These are phyloP conservation scores for Phylloboletellus chloephorus DNA, from an alignment of 1,284 basidiomycete genomes.

Conservation along the genomic window DNA sequence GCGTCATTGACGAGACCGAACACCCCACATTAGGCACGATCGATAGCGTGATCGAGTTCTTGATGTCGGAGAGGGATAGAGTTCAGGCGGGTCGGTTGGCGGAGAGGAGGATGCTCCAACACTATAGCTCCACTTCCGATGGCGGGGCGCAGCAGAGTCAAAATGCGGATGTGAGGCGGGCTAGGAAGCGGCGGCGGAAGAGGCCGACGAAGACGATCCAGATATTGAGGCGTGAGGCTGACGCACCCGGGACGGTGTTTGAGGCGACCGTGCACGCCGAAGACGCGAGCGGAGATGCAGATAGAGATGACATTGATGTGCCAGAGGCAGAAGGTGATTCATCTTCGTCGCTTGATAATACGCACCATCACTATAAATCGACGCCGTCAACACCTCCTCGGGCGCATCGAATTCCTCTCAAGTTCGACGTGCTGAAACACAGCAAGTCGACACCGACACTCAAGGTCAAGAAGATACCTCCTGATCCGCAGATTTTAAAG, in stretches of 20 bases:
- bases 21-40: constrained; percentile 31
- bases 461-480: constrained; percentile 34
- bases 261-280: constrained; percentile 21
- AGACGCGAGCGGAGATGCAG: constrained; percentile 27
- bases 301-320: constrained; percentile 20
- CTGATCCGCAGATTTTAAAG: constrained; percentile 48
- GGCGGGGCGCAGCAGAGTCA: constrained; percentile 31
- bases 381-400: constrained; percentile 35
- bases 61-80: constrained; percentile 29
- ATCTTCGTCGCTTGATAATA: constrained; percentile 32
- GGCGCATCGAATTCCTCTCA: constrained; percentile 16
- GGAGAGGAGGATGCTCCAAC: constrained; percentile 19
- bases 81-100: constrained; percentile 26
- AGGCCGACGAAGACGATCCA: constrained; percentile 29
- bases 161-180: constrained; percentile 36
- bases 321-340: constrained; percentile 25
- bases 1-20: constrained; percentile 19
- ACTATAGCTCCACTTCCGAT: constrained; percentile 37
- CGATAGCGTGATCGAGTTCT: constrained; percentile 33
- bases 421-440: constrained; percentile 33
- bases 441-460: constrained; percentile 43
- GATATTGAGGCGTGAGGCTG: constrained; percentile 22
- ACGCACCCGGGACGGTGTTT: constrained; percentile 21
- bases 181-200: constrained; percentile 46
- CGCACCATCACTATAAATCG: constrained; percentile 32